These are phyloP conservation scores for Monosporascus ibericus DNA, from an alignment of 2,329 filamentous ascomycete species.

Conservation along the genomic window DNA sequence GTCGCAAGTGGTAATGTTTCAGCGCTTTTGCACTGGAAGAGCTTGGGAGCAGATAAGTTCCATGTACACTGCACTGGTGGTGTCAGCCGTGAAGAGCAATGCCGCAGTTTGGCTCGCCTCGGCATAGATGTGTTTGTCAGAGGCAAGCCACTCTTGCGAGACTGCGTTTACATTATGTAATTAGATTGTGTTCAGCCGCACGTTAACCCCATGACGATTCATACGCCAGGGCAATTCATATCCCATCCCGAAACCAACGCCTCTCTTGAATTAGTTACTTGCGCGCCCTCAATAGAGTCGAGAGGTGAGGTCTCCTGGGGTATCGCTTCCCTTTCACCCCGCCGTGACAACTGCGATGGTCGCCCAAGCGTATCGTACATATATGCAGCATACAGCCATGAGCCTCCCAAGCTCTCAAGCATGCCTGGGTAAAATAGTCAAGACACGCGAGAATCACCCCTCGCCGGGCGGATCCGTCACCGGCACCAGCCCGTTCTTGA, in stretches of 20 bases:
- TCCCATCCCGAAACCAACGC: not conserved
- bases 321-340: no score
- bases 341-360: no score
- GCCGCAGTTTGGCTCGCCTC: not conserved
- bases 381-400: no score
- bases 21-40: not conserved
- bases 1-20: slow-evolving; percentile 9
- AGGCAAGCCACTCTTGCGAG: not conserved
- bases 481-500: slow-evolving; percentile 38
- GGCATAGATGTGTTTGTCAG: not conserved
- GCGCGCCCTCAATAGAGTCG: no score
- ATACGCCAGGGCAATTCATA: not conserved
- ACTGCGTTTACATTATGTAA: not conserved
- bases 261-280: no score
- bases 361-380: no score
- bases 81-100: not conserved
- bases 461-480: not conserved
- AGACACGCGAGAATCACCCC: no score
- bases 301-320: no score
- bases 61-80: not conserved
- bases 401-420: no score
- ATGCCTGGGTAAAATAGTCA: no score
- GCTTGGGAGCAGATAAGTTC: not conserved
- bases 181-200: not conserved
- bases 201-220: no score